Base-by-base conservation (phyloP, 495 filamentous ascomycete genomes). In the Xylaria curta region DNA sequence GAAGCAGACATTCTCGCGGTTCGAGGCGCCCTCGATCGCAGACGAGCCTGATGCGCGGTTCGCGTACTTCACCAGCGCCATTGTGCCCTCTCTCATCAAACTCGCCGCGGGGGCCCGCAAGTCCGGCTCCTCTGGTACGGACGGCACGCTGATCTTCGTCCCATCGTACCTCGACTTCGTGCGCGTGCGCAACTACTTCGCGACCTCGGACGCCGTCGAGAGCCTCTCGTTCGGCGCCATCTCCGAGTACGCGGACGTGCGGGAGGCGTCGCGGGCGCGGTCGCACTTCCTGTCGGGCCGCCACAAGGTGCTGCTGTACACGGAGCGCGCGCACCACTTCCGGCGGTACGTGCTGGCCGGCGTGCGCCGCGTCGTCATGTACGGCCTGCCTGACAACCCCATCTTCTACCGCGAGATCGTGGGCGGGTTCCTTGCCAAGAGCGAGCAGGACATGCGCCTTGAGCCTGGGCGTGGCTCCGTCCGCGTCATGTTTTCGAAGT, bases 241-340 rank as follows among this genome's bases (percentile, higher is more conserved):
- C 59, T 94, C 92, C 67, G 96, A 99, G 79, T 97, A 99, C 80
- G 91, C 93, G 0, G 86, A 91, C 53, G 81, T 89, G 6, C 85
- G 88, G 19, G 93, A 95, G 66, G 89, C 94, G 51, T 89, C 91
- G 36, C 91, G 95, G 24, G 93, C 97, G 24, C 86, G 95, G 9
- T 93, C 92, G 17, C 93, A 98, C 76, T 98, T 99, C 82, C 80
- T 94, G 69, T 91, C 81, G 56, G 95, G 95, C 6, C 86, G 93
- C 36, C 92, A 97, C 75, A 90, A 90, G 46, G 87, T 98, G 26
- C 82, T 99, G 46, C 84, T 99, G 21, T 98, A 98, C 81, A 94
- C 94, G 10, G 95, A 95, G 80, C 91, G 96, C 36, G 91, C 94
- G 21, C 97, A 98, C 82, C 97, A 99, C 79, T 99, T 98, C 85